Conservation (phyloP, 495 filamentous ascomycete species). For the Neurospora sp. region DNA sequence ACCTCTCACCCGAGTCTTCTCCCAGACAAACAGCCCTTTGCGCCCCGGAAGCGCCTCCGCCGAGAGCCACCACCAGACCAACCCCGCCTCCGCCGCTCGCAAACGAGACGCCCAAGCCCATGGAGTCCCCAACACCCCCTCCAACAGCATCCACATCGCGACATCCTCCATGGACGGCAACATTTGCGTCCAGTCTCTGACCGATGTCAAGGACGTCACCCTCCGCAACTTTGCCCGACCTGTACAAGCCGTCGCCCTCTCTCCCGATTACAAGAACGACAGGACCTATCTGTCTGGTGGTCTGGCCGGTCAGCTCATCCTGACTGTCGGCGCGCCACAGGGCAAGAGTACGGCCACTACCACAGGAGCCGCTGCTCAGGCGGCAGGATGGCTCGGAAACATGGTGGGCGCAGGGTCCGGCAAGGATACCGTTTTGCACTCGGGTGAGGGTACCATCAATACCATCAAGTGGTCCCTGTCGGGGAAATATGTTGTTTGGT, state of each 20-base stretch:
- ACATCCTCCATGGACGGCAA: constrained; percentile 94
- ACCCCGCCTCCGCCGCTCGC: constrained; percentile 40
- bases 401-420: constrained; percentile 72
- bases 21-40: constrained; percentile 31
- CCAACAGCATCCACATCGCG: constrained; percentile 83
- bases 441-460: constrained; percentile 82
- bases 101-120: constrained; percentile 32
- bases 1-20: constrained; percentile 31
- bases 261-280: constrained; percentile 85
- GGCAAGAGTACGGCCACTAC: constrained; percentile 75
- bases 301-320: constrained; percentile 74
- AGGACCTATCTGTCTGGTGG: constrained; percentile 83
- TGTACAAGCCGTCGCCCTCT: constrained; percentile 79
- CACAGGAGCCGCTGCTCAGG: constrained; percentile 63
- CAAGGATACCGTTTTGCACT: constrained; percentile 82
- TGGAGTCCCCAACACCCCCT: constrained; percentile 54
- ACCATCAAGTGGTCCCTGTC: constrained; percentile 88
- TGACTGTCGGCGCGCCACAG: constrained; percentile 72
- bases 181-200: constrained; percentile 75
- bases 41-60: constrained; percentile 29
- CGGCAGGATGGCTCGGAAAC: constrained; percentile 80
- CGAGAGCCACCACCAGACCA: constrained; percentile 32
- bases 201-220: constrained; percentile 65
- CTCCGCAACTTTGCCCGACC: constrained; percentile 90
- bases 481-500: constrained; percentile 84